Evolutionary conservation across 768 basidiomycete genomes (phyloP), one percentile per base, ranked within the genome.

Genomic region (Chalciporus pseudorubinellus): DNA sequence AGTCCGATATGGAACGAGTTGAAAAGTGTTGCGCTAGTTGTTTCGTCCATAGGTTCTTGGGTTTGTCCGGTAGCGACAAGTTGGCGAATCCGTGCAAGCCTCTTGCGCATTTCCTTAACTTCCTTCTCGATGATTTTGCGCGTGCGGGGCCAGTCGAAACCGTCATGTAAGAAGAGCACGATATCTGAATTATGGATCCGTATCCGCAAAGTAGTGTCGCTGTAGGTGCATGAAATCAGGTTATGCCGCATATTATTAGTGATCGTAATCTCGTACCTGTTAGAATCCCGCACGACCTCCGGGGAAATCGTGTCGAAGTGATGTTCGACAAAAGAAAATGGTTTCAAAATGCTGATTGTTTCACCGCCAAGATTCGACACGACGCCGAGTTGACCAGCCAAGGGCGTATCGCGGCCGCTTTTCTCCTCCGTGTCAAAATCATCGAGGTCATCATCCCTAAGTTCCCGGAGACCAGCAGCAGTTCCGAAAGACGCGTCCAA

Each of bases 1-100:
- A 98, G 74, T 24, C 95, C 95, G 50, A 98, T 87, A 60, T 94
- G 90, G 33, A 97, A 82, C 0, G 95, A 98, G 64, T 98, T 97
- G 77, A 95, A 97, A 19, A 98, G 78, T 6, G 89, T 75, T 2
- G 89, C 73, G 58, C 85, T 84, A 6, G 87, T 87, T 24, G 77
- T 72, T 59, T 91, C 90, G 14, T 84, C 73, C 46, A 75, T 81
- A 16, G 87, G 81, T 53, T 95, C 92, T 33, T 92, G 85, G 1
- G 79, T 79, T 63, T 98, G 95, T 10, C 97, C 97, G 34, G 76
- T 85, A 4, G 95, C 92, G 13, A 98, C 82, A 3, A 99, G 78
- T 68, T 98, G 95, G 28, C 88, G 79, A 59, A 99, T 95, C 70
- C 88, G 92, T 39, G 88, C 84, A 44, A 99, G 77, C 26, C 84